These are phyloP conservation scores for Lipomyces starkeyi DNA, from an alignment of 805 yeast genomes.

Conservation along the genomic window DNA sequence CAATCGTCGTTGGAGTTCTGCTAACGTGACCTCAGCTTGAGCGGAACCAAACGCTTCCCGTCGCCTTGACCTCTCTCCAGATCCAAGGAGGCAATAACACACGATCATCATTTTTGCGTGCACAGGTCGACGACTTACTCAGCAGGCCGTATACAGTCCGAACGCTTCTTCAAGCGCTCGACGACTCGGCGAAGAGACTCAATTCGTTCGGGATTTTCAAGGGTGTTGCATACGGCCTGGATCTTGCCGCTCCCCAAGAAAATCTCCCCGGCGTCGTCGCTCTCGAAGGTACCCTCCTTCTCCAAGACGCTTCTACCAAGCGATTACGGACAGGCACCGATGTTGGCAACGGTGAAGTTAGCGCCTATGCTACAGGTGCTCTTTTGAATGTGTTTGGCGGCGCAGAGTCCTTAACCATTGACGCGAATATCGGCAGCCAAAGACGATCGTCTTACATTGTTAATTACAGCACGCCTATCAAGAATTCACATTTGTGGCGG, in stretches of 20 bases:
- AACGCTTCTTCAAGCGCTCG: conserved; percentile 42
- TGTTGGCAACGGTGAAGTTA: conserved; percentile 96
- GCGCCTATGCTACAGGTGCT: conserved; percentile 83
- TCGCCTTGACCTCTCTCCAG: conserved; percentile 40
- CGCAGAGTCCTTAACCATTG: conserved; percentile 63
- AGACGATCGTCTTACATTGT: conserved; percentile 61
- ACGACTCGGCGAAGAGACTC: conserved; percentile 43
- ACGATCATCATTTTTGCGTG: conserved; percentile 41
- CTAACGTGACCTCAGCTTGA: conserved; percentile 23
- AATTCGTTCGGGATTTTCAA: conserved; percentile 44
- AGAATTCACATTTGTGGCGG: conserved; percentile 57
- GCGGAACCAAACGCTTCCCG: conserved; percentile 43
- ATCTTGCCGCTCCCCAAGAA: conserved; percentile 29
- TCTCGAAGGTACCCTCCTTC: conserved; percentile 37
- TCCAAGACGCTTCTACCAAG: conserved; percentile 61
- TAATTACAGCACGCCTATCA: conserved; percentile 60
- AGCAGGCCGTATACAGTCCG: conserved; percentile 39
- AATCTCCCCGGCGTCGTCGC: conserved; percentile 23
- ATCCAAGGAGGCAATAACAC: conserved; percentile 45
- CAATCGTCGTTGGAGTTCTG: not conserved
- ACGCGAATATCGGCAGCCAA: conserved; percentile 65
- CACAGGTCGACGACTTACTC: conserved; percentile 46
- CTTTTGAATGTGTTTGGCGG: conserved; percentile 66
- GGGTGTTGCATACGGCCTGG: conserved; percentile 40
- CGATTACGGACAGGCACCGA: conserved; percentile 92